Conservation (phyloP, 2,329 filamentous ascomycete genomes). For the Karstenula rhodostoma region DNA sequence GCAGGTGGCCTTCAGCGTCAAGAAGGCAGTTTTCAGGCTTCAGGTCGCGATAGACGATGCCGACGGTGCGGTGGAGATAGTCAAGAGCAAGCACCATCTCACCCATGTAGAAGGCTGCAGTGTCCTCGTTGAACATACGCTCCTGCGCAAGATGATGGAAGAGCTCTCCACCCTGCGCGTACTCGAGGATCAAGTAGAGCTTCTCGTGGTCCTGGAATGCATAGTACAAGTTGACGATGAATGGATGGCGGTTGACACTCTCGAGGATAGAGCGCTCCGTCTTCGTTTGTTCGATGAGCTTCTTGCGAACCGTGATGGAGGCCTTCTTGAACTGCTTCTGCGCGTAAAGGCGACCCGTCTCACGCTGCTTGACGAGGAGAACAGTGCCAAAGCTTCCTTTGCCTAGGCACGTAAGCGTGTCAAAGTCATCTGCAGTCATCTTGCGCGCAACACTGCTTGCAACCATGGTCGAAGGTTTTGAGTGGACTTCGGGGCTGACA, state of each 20-base stretch:
- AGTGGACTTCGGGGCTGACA: slow-evolving; percentile 67
- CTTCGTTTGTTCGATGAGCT: slow-evolving; percentile 95
- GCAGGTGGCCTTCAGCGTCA: slow-evolving; percentile 87
- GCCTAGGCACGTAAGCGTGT: slow-evolving; percentile 87
- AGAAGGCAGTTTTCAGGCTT: slow-evolving; percentile 98
- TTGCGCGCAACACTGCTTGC: slow-evolving; percentile 70
- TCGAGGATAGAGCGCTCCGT: slow-evolving; percentile 95
- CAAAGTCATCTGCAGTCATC: slow-evolving; percentile 91
- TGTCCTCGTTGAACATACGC: slow-evolving; percentile 91
- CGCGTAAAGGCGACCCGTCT: slow-evolving; percentile 88
- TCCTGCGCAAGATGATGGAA: slow-evolving; percentile 95
- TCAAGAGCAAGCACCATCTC: slow-evolving; percentile 95
- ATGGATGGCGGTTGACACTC: slow-evolving; percentile 94
- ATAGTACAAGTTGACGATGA: slow-evolving; percentile 97
- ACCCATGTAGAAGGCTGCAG: slow-evolving; percentile 96
- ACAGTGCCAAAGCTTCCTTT: slow-evolving; percentile 98
- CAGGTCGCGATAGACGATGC: slow-evolving; percentile 94
- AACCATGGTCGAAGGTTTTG: slow-evolving; percentile 44
- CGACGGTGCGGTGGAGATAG: slow-evolving; percentile 89
- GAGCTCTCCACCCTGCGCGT: slow-evolving; percentile 94
- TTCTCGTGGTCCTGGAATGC: slow-evolving; percentile 98
- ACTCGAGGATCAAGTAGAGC: slow-evolving; percentile 96
- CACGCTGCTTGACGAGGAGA: slow-evolving; percentile 86
- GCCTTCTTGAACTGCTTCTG: slow-evolving; percentile 99
- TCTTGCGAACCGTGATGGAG: slow-evolving; percentile 92